Base-by-base conservation (phyloP, 1,284 basidiomycete species). In the Pascua guehoae region DNA sequence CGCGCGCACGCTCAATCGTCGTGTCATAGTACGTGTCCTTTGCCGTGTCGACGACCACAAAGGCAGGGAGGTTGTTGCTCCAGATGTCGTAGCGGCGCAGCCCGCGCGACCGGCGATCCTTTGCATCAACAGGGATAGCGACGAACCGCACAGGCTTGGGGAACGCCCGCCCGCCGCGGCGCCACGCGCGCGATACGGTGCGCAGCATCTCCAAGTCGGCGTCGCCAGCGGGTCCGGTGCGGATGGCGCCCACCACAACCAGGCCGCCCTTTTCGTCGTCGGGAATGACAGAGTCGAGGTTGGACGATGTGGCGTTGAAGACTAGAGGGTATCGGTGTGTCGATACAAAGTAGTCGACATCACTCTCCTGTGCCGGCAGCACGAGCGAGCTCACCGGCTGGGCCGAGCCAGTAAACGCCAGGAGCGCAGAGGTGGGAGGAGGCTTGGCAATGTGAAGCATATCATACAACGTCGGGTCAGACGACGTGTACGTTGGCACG, bases 41-140 rank as follows among this genome's bases (percentile, higher is more conserved):
- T 64, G 70, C 47, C 58, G 94, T 89, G 75, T 95, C 88, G 1
- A 88, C 82, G 51, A 96, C 82, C 15, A 94, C 81, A 12, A 91
- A 81, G 7, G 74, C 74, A 0, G 87, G 84, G 52, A 83, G 78
- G 12, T 81, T 79, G 46, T 42, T 75, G 18, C 66, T 70, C 46
- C 66, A 70, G 60, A 79, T 73, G n/a, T 71, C 74, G 49, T 17
- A 46, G 32, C 8, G 24, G 7, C 12, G 12, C 16, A 12, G 14
- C 8, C 64, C 71, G 50, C 40, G 40, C 53, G 73, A 73, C 86
- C 86, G 73, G 94, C 95, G 84, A 90, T 91, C 63, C 85, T 86
- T 80, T 88, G 90, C 75, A 94, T 84, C 84, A 0, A 79, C 83
- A 68, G 95, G 88, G 83, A 94, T 91, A 85, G 86, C 89, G 9